These are phyloP conservation scores for Karstenula rhodostoma DNA, from an alignment of 2,329 filamentous ascomycete species.

Conservation along the genomic window DNA sequence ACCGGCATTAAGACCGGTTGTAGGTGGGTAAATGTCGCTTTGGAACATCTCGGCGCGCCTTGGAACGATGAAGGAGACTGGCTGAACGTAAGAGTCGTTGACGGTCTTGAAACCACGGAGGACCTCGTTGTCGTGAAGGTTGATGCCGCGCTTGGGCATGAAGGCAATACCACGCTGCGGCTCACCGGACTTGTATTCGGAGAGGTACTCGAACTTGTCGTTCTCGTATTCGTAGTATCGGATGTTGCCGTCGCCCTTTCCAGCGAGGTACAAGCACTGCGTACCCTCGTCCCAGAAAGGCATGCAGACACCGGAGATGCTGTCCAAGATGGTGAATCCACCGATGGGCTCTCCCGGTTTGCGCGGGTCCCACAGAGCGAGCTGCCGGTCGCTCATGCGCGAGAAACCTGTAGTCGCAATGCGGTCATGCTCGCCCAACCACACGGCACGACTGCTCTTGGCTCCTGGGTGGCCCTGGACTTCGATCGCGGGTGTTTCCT, in stretches of 20 bases:
- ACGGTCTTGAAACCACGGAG: constrained; percentile 98
- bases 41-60: constrained; percentile 94
- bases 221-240: constrained; percentile 99
- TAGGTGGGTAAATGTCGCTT: constrained; percentile 94
- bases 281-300: constrained; percentile 98
- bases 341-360: constrained; percentile 81
- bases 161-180: constrained; percentile 95
- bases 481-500: constrained; percentile 87
- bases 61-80: constrained; percentile 96
- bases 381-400: constrained; percentile 95
- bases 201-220: constrained; percentile 97
- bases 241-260: constrained; percentile 98
- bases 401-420: constrained; percentile 98
- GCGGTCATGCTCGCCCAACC: constrained; percentile 96
- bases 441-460: constrained; percentile 96
- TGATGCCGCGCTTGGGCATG: constrained; percentile 92
- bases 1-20: constrained; percentile 79
- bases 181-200: constrained; percentile 95
- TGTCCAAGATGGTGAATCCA: constrained; percentile 89
- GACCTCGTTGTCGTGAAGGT: constrained; percentile 90
- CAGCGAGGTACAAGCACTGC: constrained; percentile 93
- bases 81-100: constrained; percentile 92
- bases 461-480: constrained; percentile 86
- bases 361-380: constrained; percentile 94
- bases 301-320: constrained; percentile 98